Conservation (phyloP, 139 green algal species). For the Monoraphidium neglectum region DNA sequence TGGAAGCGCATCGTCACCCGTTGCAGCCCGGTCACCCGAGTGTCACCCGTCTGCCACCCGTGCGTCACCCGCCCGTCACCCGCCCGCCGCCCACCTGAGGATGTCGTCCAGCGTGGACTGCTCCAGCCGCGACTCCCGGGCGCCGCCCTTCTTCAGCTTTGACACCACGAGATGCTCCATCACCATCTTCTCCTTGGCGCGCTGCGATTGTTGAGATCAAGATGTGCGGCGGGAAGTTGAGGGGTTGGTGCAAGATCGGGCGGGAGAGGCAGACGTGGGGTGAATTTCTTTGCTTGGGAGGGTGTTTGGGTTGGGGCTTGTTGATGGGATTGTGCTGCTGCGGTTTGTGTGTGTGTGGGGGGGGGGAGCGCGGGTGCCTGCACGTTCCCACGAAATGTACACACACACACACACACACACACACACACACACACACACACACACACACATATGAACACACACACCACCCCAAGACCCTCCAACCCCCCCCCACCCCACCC, state of each 20-base stretch:
- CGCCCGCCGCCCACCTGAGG: conserved; percentile 56
- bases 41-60: conserved; percentile 38
- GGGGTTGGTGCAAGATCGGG: neutral
- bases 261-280: neutral
- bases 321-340: no score
- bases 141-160: conserved; percentile 45
- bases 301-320: no score
- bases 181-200: conserved; percentile 82
- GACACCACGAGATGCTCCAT: conserved; percentile 88
- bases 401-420: neutral
- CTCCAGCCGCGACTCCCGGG: conserved; percentile 44
- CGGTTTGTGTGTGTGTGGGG: no score
- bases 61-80: conserved; percentile 33
- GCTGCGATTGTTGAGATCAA: no score
- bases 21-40: neutral
- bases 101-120: conserved; percentile 88
- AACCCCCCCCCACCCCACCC: neutral
- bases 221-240: no score
- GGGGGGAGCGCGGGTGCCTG: neutral
- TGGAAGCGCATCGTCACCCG: neutral
- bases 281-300: neutral
- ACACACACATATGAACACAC: conserved; percentile 74
- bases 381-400: neutral
- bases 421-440: neutral
- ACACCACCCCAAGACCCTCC: no score